A percentile compares a stretch with the other conserved stretches of the same genome.
Evolutionary conservation across 2,329 filamentous ascomycete genomes (phyloP).

Genomic region (Ophiostoma himal-ulmi): DNA sequence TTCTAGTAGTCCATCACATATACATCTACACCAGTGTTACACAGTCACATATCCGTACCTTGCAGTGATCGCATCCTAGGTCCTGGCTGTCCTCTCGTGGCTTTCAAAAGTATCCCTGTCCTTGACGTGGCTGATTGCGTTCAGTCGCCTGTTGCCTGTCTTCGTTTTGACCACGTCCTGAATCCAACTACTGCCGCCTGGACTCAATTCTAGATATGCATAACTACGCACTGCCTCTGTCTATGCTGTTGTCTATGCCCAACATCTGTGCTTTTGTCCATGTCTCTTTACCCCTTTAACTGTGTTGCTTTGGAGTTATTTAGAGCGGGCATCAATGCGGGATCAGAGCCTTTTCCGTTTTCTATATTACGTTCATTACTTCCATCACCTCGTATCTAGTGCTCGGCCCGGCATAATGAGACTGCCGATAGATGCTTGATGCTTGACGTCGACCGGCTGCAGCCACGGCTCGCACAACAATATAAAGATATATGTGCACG

Average conservation of each 20-base stretch:
- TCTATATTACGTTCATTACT: too few relatives aligned
- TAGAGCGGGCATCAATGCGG: too few relatives aligned
- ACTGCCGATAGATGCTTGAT: background rate
- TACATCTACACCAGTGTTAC: background rate
- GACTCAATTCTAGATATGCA: background rate
- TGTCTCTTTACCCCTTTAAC: background rate
- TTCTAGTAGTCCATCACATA: too few relatives aligned
- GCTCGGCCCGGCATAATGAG: background rate
- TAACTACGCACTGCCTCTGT: background rate
- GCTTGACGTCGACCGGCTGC: background rate
- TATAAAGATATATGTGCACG: background rate
- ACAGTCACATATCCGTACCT: background rate
- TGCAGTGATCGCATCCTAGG: too few relatives aligned
- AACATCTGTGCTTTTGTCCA: background rate
- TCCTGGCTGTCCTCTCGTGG: too few relatives aligned
- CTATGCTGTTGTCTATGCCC: background rate
- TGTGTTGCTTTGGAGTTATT: background rate
- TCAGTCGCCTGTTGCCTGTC: too few relatives aligned
- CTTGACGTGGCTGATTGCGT: background rate
- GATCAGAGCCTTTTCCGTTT: too few relatives aligned
- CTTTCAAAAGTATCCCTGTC: too few relatives aligned
- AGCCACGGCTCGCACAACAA: background rate
- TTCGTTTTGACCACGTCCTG: too few relatives aligned
- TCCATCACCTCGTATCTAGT: too few relatives aligned
- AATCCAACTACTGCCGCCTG: too few relatives aligned